These are phyloP conservation scores for Saccharomycopsis phalli DNA, from an alignment of 1,139 yeast species.

Conservation along the genomic window DNA sequence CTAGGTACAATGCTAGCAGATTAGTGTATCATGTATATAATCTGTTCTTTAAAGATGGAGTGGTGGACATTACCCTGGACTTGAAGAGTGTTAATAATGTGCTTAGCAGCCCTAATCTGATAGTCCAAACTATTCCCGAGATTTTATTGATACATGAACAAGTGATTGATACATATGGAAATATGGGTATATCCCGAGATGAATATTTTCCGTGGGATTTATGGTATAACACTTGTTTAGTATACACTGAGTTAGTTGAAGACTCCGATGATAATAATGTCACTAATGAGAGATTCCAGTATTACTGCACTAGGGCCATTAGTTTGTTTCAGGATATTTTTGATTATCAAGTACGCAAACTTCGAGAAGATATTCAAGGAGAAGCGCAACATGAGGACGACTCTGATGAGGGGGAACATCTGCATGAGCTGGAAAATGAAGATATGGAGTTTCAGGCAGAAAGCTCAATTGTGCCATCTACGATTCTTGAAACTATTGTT, in stretches of 20 bases:
- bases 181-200: constrained; percentile 14
- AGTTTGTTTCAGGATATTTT: constrained; percentile 20
- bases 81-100: constrained; percentile 35
- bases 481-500: constrained; percentile 28
- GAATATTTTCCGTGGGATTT: constrained; percentile 33
- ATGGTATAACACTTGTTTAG: constrained; percentile 37
- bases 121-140: constrained; percentile 29
- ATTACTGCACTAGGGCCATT: constrained; percentile 16
- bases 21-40: constrained; percentile 39
- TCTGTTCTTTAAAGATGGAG: constrained; percentile 33
- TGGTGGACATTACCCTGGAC: constrained; percentile 28
- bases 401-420: neutral
- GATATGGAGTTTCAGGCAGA: constrained; percentile 17
- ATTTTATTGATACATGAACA: constrained; percentile 30
- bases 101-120: constrained; percentile 27
- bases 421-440: neutral
- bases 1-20: constrained; percentile 39
- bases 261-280: constrained; percentile 23
- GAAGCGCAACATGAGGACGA: neutral
- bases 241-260: constrained; percentile 39
- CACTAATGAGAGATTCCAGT: constrained; percentile 17
- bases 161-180: constrained; percentile 23
- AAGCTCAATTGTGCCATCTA: constrained; percentile 24
- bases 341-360: constrained; percentile 23
- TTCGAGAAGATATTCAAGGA: constrained; percentile 18